These are phyloP conservation scores for Russula earlei DNA, from an alignment of 768 basidiomycete genomes.

Conservation along the genomic window DNA sequence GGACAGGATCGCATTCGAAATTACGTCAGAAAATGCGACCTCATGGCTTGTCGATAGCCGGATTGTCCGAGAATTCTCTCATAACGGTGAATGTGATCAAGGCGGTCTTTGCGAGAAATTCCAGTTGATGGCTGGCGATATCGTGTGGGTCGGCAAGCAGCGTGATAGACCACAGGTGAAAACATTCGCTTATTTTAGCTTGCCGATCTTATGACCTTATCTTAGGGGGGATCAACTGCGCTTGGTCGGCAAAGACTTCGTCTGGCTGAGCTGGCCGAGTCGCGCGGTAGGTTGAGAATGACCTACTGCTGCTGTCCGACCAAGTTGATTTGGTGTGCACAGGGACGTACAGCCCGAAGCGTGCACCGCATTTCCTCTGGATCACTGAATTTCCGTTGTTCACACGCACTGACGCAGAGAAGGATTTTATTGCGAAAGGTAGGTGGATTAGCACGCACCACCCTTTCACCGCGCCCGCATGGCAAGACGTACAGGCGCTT, in stretches of 20 bases:
- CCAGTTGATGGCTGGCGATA: constrained; percentile 12
- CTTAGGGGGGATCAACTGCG: constrained; percentile 77
- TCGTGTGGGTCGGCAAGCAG: constrained; percentile 16
- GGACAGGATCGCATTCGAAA: constrained; percentile 40
- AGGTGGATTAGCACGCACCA: constrained; percentile 92
- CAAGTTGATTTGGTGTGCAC: constrained; percentile 22
- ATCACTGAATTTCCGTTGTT: constrained; percentile 94
- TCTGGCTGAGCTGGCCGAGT: constrained; percentile 57
- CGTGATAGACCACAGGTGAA: constrained; percentile 9
- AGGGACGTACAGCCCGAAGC: constrained; percentile 46
- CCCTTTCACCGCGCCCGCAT: constrained; percentile 95
- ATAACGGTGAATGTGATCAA: background rate
- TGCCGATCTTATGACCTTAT: constrained; percentile 3
- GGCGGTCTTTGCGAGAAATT: background rate
- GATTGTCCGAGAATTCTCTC: constrained; percentile 13
- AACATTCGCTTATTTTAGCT: background rate
- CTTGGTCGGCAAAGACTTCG: constrained; percentile 63
- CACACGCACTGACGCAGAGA: constrained; percentile 78
- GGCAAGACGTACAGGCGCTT: constrained; percentile 73
- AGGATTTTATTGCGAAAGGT: constrained; percentile 75
- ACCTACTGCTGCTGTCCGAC: background rate
- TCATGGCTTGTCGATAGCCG: constrained; percentile 40
- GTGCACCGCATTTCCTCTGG: constrained; percentile 81
- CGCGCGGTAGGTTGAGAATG: constrained; percentile 39
- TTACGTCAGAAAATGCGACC: constrained; percentile 37